Evolutionary conservation across 2,329 filamentous ascomycete species (phyloP).

Genomic region (Lecanicillium sp.): DNA sequence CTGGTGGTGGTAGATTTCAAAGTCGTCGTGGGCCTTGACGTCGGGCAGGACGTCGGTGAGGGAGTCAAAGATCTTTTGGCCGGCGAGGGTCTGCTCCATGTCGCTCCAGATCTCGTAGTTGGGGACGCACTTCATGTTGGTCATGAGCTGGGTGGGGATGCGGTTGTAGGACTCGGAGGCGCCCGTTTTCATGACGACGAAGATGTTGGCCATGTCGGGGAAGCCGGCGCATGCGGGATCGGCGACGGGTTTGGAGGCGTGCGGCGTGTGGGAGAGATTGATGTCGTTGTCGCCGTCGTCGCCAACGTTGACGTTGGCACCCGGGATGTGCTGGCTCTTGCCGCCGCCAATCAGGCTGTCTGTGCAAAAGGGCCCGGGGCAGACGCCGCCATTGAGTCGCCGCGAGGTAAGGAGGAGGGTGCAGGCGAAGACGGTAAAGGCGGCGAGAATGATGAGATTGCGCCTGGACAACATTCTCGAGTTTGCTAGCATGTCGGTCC

Average conservation of each 20-base stretch:
- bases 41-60: slow-evolving; percentile 38
- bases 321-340: neutral
- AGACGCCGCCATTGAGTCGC: slow-evolving; percentile 25
- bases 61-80: slow-evolving; percentile 39
- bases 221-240: slow-evolving; percentile 32
- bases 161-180: slow-evolving; percentile 47
- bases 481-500: slow-evolving; percentile 14
- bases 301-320: slow-evolving; percentile 3
- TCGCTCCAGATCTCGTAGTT: slow-evolving; percentile 55
- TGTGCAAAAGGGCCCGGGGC: slow-evolving; percentile 25
- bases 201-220: slow-evolving; percentile 39
- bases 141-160: slow-evolving; percentile 49
- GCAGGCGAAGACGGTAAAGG: slow-evolving; percentile 24
- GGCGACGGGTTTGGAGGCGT: neutral
- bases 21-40: slow-evolving; percentile 43
- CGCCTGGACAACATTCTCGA: slow-evolving; percentile 25
- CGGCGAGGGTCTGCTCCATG: slow-evolving; percentile 41
- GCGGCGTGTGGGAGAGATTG: neutral
- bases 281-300: neutral
- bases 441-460: slow-evolving; percentile 21
- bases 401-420: slow-evolving; percentile 29
- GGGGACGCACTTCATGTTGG: slow-evolving; percentile 42
- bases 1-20: slow-evolving; percentile 42
- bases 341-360: slow-evolving; percentile 11
- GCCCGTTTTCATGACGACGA: slow-evolving; percentile 52